phyloP scores from a whole-genome alignment of 345 rosid species.

The Anastatica hierochuntica region DNA sequence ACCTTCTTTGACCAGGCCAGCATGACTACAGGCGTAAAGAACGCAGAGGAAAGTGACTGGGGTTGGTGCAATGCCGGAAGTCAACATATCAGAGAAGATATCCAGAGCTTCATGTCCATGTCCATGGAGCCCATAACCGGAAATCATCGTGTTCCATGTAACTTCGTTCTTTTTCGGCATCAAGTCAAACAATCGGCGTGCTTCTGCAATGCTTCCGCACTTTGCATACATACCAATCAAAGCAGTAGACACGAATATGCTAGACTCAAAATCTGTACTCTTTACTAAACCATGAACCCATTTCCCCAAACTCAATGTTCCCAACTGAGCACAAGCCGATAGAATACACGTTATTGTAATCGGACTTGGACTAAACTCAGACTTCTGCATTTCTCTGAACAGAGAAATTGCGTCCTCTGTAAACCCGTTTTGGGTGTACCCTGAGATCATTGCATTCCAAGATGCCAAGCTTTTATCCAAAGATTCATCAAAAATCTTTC shows the following conservation, averaged over 20 bases:
- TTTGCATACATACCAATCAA: conserved; percentile 78
- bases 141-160: conserved; percentile 82
- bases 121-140: conserved; percentile 80
- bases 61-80: conserved; percentile 41
- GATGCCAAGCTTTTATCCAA: conserved; percentile 53
- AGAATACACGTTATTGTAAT: conserved; percentile 59
- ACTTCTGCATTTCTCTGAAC: conserved; percentile 53
- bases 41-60: conserved; percentile 60
- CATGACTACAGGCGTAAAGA: conserved; percentile 76
- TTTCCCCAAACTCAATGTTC: conserved; percentile 60
- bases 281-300: conserved; percentile 54
- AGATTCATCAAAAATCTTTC: conserved; percentile 44
- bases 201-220: conserved; percentile 64
- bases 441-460: conserved; percentile 85
- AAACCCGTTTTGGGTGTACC: conserved; percentile 69
- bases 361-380: conserved; percentile 45
- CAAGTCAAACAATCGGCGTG: conserved; percentile 45
- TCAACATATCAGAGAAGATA: conserved; percentile 47
- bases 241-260: conserved; percentile 62
- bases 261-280: conserved; percentile 41
- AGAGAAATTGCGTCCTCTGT: conserved; percentile 57
- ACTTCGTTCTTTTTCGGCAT: conserved; percentile 59
- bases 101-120: conserved; percentile 54
- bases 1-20: conserved; percentile 71
- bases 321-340: conserved; percentile 76